A percentile compares a stretch with the other conserved stretches of the same genome.
These are phyloP conservation scores for Lavandula angustifolia DNA, from an alignment of 257 asterid species.

Conservation along the genomic window DNA sequence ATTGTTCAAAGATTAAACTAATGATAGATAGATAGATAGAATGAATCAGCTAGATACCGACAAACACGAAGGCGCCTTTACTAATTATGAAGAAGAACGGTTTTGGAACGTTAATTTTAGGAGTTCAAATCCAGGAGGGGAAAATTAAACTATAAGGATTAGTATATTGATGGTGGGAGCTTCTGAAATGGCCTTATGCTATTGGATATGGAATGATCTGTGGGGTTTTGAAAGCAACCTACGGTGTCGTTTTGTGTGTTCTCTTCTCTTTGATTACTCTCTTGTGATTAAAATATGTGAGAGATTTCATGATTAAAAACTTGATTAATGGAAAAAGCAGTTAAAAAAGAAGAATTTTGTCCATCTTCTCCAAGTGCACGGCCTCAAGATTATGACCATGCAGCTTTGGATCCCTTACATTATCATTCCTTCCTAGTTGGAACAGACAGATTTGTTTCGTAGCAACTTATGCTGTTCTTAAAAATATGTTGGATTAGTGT, in stretches of 20 bases:
- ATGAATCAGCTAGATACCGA: conserved; percentile 23
- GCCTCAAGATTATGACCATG: conserved; percentile 29
- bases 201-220: conserved; percentile 57
- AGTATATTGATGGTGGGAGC: conserved; percentile 34
- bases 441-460: conserved; percentile 37
- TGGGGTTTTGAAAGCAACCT: conserved; percentile 43
- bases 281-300: conserved; percentile 21
- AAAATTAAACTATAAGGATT: conserved; percentile 19
- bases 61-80: conserved; percentile 34
- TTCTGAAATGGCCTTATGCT: conserved; percentile 42
- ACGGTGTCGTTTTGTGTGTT: conserved; percentile 52
- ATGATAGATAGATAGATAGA: not conserved
- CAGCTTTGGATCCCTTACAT: conserved; percentile 52
- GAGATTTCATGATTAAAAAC: not conserved
- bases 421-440: conserved; percentile 26
- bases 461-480: not conserved
- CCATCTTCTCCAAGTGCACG: conserved; percentile 35
- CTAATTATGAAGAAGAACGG: conserved; percentile 36
- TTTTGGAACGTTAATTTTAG: conserved; percentile 43
- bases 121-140: conserved; percentile 22
- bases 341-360: conserved; percentile 38
- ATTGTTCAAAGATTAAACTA: conserved; percentile 15
- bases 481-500: conserved; percentile 33
- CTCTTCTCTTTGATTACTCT: conserved; percentile 32
- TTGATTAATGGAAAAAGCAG: conserved; percentile 25